Base-by-base conservation (phyloP, 2,329 filamentous ascomycete genomes). In the Alternaria atra region DNA sequence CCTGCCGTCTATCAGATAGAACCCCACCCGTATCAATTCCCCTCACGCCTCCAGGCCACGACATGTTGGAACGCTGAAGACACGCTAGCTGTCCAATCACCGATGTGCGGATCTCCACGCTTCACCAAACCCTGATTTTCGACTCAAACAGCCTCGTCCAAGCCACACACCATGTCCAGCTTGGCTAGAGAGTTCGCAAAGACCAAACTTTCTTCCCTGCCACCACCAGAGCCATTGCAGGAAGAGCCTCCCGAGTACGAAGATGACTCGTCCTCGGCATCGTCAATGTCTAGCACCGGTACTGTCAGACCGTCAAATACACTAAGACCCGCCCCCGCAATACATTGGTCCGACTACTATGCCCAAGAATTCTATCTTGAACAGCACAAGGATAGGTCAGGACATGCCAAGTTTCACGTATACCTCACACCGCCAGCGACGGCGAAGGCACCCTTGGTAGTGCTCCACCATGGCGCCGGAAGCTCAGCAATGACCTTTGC, bases 401-500 rank as follows among this genome's bases (percentile, higher is more conserved):
- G 78, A 27, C 75, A 77, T 34, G 86, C 92, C 42, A 87, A 84
- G 52, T 91, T 94, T 74, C 95, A 99, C 82, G 91, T 88, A 58
- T 98, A 98, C 78, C 84, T 98, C 43, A 97, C 89, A 20, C 93
- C 93, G 1, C 94, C 94, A 1, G 73, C 77, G 2, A 76, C 82
- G 8, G 85, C 85, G 42, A 89, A 85, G 63, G 92, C 91, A 0
- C 93, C 94, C 0, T 83, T 99, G 5, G 94, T 99, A 78, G 90
- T 98, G 61, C 92, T 91, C 80, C 95, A 99, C 76, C 95, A 99
- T 80, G 95, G 95, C 39, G 95, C 92, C 40, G 95, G 95, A 15
- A 97, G 94, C 4, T 97, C 94, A 0, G 96, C 91, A 6, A 86
- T 98, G 60, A 97, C 93, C 2, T 99, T 98, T 80, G 94, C 94